Evolutionary conservation across 2,329 filamentous ascomycete genomes (phyloP), one percentile per base, ranked within the genome.

Genomic region (Colletotrichum tanaceti): DNA sequence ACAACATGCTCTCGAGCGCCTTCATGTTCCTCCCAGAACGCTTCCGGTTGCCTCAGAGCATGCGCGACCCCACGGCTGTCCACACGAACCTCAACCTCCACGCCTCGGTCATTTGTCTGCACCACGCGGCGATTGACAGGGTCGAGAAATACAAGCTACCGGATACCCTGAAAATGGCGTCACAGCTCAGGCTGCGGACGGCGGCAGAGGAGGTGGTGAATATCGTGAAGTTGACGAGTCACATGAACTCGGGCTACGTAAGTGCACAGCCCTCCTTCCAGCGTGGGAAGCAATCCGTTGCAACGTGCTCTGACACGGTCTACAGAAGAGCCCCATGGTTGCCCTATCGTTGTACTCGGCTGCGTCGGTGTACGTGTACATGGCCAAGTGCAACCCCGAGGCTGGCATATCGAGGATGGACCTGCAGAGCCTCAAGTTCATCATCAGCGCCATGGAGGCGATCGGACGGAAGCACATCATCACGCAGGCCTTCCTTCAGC

Each of bases 61-160:
- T 93, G 59, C 83, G 86, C 46, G 88, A 97, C 72, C 85, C 91
- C 0, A 90, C 92, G 53, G 89, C 93, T 7, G 86, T 97, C 0
- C 94, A 97, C 76, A 85, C 90, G 58, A 97, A 97, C 72, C 91
- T 98, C 83, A 94, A 93, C 75, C 87, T 98, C 3, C 94, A 98
- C 75, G 93, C 94, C 0, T 91, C 93, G 1, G 88, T 92, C 10
- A 97, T 98, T 61, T 97, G 93, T 76, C 83, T 98, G 5, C 94
- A 98, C 75, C 93, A 97, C 78, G 92, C 93, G 1, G 94, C 94
- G 1, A 90, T 96, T 10, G 93, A 94, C 79, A 94, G 92, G 75
- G 91, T 91, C 0, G 91, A 94, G 63, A 90, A 90, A 74, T 85
- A 94, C 75, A 85, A 87, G 2, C 80, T 97, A 61, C 85, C 90